These are phyloP conservation scores for Camelina neglecta DNA, from an alignment of 345 rosid genomes.

Conservation along the genomic window DNA sequence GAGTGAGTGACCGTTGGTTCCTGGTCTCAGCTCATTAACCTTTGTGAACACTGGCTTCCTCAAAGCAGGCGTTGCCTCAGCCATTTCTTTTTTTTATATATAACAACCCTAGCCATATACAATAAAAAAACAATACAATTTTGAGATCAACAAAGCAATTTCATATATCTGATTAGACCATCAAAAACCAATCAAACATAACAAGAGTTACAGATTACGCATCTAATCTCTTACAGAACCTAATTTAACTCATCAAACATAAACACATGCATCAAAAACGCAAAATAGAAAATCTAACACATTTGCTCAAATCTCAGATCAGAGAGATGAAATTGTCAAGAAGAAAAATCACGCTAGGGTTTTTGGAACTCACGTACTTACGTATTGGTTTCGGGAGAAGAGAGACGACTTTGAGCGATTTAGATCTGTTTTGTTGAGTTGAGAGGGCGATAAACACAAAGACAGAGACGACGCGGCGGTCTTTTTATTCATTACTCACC, in stretches of 20 bases:
- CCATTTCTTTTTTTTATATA: slow-evolving; percentile 48
- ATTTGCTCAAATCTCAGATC: neutral
- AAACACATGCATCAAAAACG: neutral
- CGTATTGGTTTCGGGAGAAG: slow-evolving; percentile 19
- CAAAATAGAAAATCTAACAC: too few species aligned
- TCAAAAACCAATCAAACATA: neutral
- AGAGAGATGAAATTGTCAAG: neutral
- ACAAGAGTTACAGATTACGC: neutral
- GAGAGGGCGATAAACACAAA: slow-evolving; percentile 34
- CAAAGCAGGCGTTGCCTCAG: slow-evolving; percentile 80
- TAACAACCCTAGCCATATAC: neutral
- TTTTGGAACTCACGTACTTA: slow-evolving; percentile 17
- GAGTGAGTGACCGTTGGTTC: slow-evolving; percentile 83
- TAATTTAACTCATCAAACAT: neutral
- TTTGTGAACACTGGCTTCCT: slow-evolving; percentile 88
- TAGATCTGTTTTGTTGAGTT: slow-evolving; percentile 32
- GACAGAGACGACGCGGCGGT: slow-evolving; percentile 35
- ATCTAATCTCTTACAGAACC: neutral
- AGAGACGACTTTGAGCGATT: slow-evolving; percentile 36
- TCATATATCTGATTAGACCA: slow-evolving; percentile 16
- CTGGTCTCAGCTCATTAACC: slow-evolving; percentile 91
- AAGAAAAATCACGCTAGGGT: slow-evolving; percentile 19
- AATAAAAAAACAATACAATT: neutral
- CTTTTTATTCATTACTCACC: slow-evolving; percentile 22
- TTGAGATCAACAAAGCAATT: slow-evolving; percentile 2